phyloP scores from a whole-genome alignment of 176 grass and related monocot genomes.

The Rhynchospora pubera region DNA sequence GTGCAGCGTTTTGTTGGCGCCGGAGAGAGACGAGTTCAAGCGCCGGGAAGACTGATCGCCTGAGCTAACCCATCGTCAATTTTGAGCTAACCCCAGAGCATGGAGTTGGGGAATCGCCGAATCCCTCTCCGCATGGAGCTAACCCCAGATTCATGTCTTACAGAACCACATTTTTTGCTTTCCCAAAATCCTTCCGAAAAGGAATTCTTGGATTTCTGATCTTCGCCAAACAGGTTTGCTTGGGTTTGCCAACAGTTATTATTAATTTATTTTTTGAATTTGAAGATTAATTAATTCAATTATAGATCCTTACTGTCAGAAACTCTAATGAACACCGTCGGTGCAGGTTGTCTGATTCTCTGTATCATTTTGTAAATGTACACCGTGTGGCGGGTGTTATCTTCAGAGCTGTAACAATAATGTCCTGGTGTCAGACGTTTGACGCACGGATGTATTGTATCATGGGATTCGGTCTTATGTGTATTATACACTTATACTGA shows the following conservation, averaged over 20 bases:
- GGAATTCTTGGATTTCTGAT: background rate
- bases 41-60: too few relatives aligned
- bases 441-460: background rate
- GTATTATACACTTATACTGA: background rate
- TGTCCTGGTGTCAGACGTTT: background rate
- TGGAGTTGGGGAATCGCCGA: too few relatives aligned
- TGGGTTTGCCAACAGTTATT: background rate
- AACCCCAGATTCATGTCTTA: too few relatives aligned
- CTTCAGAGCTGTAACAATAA: too few relatives aligned
- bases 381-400: background rate
- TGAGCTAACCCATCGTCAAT: too few relatives aligned
- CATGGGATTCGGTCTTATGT: background rate
- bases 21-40: too few relatives aligned
- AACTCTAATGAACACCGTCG: background rate
- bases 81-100: too few relatives aligned
- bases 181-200: too few relatives aligned
- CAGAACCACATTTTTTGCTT: too few relatives aligned
- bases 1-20: too few relatives aligned
- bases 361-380: background rate
- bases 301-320: background rate
- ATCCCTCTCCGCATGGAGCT: too few relatives aligned
- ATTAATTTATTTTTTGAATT: slow-evolving; percentile 13
- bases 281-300: slow-evolving; percentile 7
- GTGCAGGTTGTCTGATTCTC: background rate
- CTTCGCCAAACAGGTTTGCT: background rate